Evolutionary conservation across 1,284 basidiomycete species (phyloP).

Genomic region (Phellopilus nigrolimitatus): DNA sequence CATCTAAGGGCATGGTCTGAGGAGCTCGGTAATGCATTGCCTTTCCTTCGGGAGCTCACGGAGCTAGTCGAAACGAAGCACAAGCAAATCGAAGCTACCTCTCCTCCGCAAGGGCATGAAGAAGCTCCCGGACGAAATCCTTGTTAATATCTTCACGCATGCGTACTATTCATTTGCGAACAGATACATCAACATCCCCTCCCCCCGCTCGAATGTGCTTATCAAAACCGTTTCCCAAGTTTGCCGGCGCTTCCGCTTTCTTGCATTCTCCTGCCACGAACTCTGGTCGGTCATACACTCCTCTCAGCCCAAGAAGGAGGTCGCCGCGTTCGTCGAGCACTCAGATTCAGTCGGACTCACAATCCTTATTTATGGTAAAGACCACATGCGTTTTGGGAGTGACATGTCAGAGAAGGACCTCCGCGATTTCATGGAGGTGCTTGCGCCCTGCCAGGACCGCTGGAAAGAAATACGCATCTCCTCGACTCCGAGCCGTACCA

Average conservation of each 20-base stretch:
- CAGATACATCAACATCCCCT: constrained; percentile 5
- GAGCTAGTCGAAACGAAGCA: constrained; percentile 5
- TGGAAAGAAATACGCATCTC: constrained; percentile 14
- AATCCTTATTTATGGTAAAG: constrained; percentile 11
- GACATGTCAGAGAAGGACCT: constrained; percentile 12
- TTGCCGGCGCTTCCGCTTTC: constrained; percentile 5
- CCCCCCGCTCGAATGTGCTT: constrained; percentile 12
- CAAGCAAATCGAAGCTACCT: not conserved
- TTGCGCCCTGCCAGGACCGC: constrained; percentile 5
- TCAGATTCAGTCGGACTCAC: constrained; percentile 1
- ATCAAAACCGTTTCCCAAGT: constrained; percentile 10
- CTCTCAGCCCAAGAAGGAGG: constrained; percentile 5
- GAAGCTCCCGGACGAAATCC: constrained; percentile 12
- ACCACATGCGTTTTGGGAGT: constrained; percentile 13
- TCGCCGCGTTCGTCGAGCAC: constrained; percentile 7
- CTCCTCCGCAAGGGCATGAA: not conserved
- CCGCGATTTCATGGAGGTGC: constrained; percentile 9
- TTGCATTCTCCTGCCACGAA: constrained; percentile 7
- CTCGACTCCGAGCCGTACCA: constrained; percentile 12
- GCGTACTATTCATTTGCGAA: constrained; percentile 9
- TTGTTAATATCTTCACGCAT: constrained; percentile 5
- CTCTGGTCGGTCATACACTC: constrained; percentile 11
- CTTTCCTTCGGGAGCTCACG: constrained; percentile 9
- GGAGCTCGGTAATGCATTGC: constrained; percentile 8
- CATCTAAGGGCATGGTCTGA: constrained; percentile 8